Conservation (phyloP, 345 rosid genomes). For the Stellera chamaejasme region DNA sequence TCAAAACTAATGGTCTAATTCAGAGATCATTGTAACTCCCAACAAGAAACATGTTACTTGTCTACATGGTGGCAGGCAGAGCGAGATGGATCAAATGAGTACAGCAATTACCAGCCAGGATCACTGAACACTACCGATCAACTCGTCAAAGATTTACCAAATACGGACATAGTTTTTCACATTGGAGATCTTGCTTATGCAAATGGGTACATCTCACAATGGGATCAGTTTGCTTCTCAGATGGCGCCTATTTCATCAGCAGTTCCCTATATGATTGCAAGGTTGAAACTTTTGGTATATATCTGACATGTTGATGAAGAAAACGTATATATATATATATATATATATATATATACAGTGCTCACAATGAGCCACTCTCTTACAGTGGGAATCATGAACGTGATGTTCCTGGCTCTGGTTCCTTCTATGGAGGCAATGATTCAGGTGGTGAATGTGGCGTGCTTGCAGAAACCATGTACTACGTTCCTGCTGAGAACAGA, state of each 20-base stretch:
- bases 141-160: constrained; percentile 23
- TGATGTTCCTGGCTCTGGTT: constrained; percentile 29
- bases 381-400: constrained; percentile 36
- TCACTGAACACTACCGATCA: constrained; percentile 35
- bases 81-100: constrained; percentile 37
- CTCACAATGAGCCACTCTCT: not conserved
- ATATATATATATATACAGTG: too few relatives aligned
- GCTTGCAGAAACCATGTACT: constrained; percentile 58
- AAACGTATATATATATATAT: too few relatives aligned
- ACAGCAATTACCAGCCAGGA: constrained; percentile 33
- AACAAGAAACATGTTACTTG: not conserved
- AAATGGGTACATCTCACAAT: constrained; percentile 38
- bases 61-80: constrained; percentile 27
- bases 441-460: constrained; percentile 74
- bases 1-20: too few relatives aligned
- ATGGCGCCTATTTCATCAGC: constrained; percentile 31
- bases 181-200: constrained; percentile 36
- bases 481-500: constrained; percentile 55
- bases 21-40: not conserved
- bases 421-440: constrained; percentile 35
- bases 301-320: not conserved
- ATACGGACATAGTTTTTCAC: constrained; percentile 28
- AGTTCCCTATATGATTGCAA: constrained; percentile 37
- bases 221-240: constrained; percentile 41
- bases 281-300: constrained; percentile 12